phyloP scores from a whole-genome alignment of 2,329 filamentous ascomycete species.

The Pseudogymnoascus sp. region DNA sequence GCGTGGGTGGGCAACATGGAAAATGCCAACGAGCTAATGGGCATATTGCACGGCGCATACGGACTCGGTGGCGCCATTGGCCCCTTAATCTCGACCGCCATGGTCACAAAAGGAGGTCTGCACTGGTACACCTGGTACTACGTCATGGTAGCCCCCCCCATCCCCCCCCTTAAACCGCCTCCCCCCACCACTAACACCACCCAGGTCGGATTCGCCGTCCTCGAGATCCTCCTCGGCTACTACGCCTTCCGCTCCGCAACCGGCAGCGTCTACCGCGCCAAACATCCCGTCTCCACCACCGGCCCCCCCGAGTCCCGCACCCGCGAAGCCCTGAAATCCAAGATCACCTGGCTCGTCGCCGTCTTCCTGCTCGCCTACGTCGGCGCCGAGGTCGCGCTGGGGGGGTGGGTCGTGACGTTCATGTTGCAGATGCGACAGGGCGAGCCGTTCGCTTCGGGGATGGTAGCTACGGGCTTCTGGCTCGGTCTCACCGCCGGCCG shows the following conservation, averaged over 20 bases:
- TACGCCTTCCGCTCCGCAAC: constrained; percentile 56
- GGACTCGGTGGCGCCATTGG: constrained; percentile 61
- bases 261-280: constrained; percentile 45
- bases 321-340: constrained; percentile 32
- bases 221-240: constrained; percentile 46
- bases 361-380: constrained; percentile 72
- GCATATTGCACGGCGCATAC: constrained; percentile 64
- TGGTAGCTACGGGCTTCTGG: constrained; percentile 77
- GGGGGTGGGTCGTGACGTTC: constrained; percentile 78
- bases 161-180: neutral
- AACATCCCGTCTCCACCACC: constrained; percentile 32
- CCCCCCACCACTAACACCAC: neutral
- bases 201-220: constrained; percentile 42
- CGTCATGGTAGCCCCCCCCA: constrained; percentile 48
- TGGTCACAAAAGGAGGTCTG: constrained; percentile 54
- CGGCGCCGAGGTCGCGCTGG: constrained; percentile 65
- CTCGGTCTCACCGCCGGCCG: constrained; percentile 69
- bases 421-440: constrained; percentile 72
- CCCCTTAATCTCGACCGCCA: constrained; percentile 62
- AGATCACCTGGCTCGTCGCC: constrained; percentile 63
- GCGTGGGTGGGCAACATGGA: constrained; percentile 59
- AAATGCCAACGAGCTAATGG: constrained; percentile 60
- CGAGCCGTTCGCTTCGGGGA: constrained; percentile 60
- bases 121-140: constrained; percentile 64
- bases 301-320: constrained; percentile 16